Conservation (phyloP, 148 eudicot species). For the Cornus suecica region DNA sequence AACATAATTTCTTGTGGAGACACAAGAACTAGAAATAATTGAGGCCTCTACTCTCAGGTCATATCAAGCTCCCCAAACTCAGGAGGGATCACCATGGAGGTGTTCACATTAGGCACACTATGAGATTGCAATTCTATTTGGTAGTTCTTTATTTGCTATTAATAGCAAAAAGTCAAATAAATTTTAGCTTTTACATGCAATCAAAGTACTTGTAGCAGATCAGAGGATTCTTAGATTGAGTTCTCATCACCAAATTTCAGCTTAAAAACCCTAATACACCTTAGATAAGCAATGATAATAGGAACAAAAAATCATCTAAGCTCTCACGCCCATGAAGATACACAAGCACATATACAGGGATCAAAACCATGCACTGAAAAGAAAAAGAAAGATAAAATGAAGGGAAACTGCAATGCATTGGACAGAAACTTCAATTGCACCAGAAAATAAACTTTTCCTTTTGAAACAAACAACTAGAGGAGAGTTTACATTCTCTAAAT, state of each 20-base stretch:
- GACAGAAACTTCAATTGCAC: too few relatives aligned
- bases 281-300: neutral
- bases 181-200: neutral
- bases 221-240: neutral
- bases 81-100: neutral
- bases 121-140: too few relatives aligned
- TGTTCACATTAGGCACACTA: neutral
- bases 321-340: too few relatives aligned
- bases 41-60: neutral
- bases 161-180: neutral
- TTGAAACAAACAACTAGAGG: too few relatives aligned
- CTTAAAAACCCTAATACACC: neutral
- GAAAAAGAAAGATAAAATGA: too few relatives aligned
- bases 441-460: too few relatives aligned
- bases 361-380: too few relatives aligned
- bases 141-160: neutral
- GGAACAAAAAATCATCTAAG: neutral
- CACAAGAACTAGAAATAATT: neutral
- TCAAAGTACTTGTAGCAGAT: neutral
- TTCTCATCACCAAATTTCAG: constrained; percentile 1
- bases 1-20: too few relatives aligned
- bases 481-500: too few relatives aligned
- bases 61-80: neutral
- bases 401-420: too few relatives aligned
- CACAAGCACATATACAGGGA: too few relatives aligned